Evolutionary conservation across 345 rosid genomes (phyloP).

Genomic region (Boechera divaricarpa): DNA sequence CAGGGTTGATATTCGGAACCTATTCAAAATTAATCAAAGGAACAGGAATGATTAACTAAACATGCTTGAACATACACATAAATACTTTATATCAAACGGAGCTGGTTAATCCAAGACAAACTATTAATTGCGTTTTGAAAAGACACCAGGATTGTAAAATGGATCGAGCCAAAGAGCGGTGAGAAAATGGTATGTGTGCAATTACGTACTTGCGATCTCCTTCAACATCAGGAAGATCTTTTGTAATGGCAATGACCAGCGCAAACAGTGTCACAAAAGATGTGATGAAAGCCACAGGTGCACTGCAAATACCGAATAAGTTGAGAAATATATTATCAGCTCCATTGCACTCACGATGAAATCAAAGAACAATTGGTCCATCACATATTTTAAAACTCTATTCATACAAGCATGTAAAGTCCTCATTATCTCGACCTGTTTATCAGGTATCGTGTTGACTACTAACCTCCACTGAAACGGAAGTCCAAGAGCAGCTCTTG

Average conservation of each 20-base stretch:
- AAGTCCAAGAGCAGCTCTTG: slow-evolving; percentile 94
- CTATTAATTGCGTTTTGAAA: not conserved
- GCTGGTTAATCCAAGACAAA: not conserved
- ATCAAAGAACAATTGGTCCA: not conserved
- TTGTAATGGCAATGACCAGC: slow-evolving; percentile 89
- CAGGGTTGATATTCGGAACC: slow-evolving; percentile 88
- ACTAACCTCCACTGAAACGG: slow-evolving; percentile 87
- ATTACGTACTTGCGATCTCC: slow-evolving; percentile 93
- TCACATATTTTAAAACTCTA: slow-evolving; percentile 8
- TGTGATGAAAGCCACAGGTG: slow-evolving; percentile 96
- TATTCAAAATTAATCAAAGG: slow-evolving; percentile 43
- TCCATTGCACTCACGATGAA: not conserved
- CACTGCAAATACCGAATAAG: slow-evolving; percentile 55
- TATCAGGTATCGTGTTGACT: slow-evolving; percentile 1
- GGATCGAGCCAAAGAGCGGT: not conserved
- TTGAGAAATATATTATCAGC: slow-evolving; percentile 8
- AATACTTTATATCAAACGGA: not conserved
- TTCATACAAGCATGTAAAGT: slow-evolving; percentile 9
- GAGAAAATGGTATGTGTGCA: slow-evolving; percentile 11
- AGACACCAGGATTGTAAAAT: not conserved
- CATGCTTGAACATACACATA: not conserved
- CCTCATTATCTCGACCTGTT: not conserved
- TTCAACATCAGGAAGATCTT: slow-evolving; percentile 96
- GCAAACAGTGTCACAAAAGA: slow-evolving; percentile 91
- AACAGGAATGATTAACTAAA: not conserved